Conservation (phyloP, 73 alveolate species). For the Effrenium voratum region DNA sequence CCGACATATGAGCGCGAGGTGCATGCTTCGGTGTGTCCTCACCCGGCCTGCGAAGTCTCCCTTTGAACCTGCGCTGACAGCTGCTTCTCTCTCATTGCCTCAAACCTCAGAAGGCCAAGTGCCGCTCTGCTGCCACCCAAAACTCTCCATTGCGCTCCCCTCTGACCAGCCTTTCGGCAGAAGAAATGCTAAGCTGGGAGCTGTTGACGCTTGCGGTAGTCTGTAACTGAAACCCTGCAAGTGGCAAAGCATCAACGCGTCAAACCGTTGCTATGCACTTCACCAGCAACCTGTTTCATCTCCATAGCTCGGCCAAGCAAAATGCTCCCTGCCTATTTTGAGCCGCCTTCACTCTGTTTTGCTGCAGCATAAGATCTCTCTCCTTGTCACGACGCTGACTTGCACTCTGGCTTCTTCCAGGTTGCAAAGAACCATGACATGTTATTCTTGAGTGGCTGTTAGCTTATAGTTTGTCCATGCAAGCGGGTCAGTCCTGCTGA, state of each 20-base stretch:
- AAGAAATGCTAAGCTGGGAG: neutral
- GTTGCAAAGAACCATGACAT: too few species aligned
- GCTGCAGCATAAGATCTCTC: slow-evolving; percentile 86
- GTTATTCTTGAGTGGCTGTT: too few species aligned
- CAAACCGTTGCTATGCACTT: neutral
- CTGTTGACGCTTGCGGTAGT: slow-evolving; percentile 91
- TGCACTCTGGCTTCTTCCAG: too few species aligned
- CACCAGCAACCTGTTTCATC: neutral
- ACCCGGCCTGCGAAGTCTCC: slow-evolving; percentile 74
- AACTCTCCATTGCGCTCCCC: neutral
- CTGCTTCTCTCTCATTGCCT: slow-evolving; percentile 89
- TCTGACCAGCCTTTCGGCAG: neutral
- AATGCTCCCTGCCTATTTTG: slow-evolving; percentile 39
- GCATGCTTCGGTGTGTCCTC: too few species aligned
- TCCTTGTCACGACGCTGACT: neutral
- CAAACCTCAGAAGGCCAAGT: slow-evolving; percentile 5
- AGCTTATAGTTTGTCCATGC: too few species aligned
- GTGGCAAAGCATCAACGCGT: neutral
- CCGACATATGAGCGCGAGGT: too few species aligned
- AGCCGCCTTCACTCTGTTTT: slow-evolving; percentile 74
- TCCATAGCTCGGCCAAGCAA: neutral
- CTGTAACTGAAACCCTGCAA: slow-evolving; percentile 73
- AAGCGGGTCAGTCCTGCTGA: slow-evolving; percentile 87
- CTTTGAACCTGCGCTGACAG: slow-evolving; percentile 69
- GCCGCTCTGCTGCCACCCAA: neutral